These are phyloP conservation scores for Septoria linicola DNA, from an alignment of 2,329 filamentous ascomycete genomes.

Conservation along the genomic window DNA sequence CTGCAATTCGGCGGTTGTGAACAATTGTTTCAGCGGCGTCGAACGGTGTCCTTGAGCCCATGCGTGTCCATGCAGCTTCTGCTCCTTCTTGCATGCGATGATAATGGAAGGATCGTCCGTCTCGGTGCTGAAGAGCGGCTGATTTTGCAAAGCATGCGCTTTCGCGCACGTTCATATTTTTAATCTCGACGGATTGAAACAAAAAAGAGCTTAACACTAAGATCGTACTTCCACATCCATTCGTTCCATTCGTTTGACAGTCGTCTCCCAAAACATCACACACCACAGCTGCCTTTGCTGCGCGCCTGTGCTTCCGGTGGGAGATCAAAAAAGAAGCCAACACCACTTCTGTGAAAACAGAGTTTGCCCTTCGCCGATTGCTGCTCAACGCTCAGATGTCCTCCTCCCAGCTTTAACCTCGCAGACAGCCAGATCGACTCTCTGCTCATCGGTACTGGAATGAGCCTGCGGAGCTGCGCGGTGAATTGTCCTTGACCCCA, in stretches of 20 bases:
- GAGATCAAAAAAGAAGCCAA: background rate
- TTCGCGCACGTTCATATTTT: too few relatives aligned
- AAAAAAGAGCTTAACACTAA: too few relatives aligned
- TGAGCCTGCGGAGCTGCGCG: conserved; percentile 32
- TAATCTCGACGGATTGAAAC: too few relatives aligned
- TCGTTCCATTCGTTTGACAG: background rate
- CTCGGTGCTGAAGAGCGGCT: too few relatives aligned
- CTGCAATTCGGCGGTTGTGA: too few relatives aligned
- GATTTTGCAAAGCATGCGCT: too few relatives aligned
- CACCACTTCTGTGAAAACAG: background rate
- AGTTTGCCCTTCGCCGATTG: conserved; percentile 9
- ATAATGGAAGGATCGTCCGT: too few relatives aligned
- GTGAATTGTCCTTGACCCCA: conserved; percentile 6
- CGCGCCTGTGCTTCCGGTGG: background rate
- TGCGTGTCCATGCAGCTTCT: too few relatives aligned
- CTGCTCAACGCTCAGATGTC: conserved; percentile 33
- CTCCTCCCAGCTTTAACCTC: conserved; percentile 39
- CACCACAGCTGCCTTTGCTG: background rate
- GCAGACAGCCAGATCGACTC: conserved; percentile 18
- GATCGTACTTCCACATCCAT: background rate
- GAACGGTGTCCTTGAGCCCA: too few relatives aligned
- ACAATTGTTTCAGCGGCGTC: too few relatives aligned
- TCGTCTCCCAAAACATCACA: too few relatives aligned
- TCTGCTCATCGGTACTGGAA: conserved; percentile 31
- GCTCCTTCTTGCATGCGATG: too few relatives aligned